Evolutionary conservation across 108 stramenopile genomes (phyloP), one percentile per base, ranked within the genome.

Genomic region (Cyclotella atomus): DNA sequence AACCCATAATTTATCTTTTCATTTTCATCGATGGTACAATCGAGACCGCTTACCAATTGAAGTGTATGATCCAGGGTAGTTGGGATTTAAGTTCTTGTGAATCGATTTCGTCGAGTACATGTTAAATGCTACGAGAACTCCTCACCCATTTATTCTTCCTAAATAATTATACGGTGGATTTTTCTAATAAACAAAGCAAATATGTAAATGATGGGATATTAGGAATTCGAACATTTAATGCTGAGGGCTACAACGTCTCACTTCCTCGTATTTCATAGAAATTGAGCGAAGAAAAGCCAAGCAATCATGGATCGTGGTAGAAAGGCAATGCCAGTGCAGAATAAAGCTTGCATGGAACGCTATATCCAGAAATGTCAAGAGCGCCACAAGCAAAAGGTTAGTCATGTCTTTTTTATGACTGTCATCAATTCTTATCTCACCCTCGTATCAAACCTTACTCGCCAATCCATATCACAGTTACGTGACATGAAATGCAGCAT

Each of bases 401-500:
- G 83, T 49, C 68, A n/a, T n/a, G 35, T 41, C 9, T 2, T 16
- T 17, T 20, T 6, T n/a, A n/a, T n/a, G n/a, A n/a, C n/a, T n/a
- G n/a, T n/a, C n/a, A n/a, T n/a, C n/a, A n/a, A n/a, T n/a, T n/a
- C n/a, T n/a, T n/a, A 1, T 46, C 41, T 45, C 25, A 23, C 33
- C 4, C 9, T 53, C 43, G 2, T 36, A 4, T 23, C 14, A 50
- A 24, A 57, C 50, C 1, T 24, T n/a, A 41, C 66, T 10, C 23
- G 23, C 57, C 24, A 23, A 24, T n/a, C n/a, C n/a, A n/a, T n/a
- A n/a, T 59, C 16, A 7, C 65, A 91, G 83, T 84, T 95, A 29
- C 82, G 81, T 30, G 82, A 85, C 23, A 92, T 95, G 89, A 93
- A 91, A 78, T 75, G 88, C 53, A 88, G 87, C 45, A 89, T 95